Conservation (phyloP, 176 grass and related monocot species). For the Carex myosuroides region DNA sequence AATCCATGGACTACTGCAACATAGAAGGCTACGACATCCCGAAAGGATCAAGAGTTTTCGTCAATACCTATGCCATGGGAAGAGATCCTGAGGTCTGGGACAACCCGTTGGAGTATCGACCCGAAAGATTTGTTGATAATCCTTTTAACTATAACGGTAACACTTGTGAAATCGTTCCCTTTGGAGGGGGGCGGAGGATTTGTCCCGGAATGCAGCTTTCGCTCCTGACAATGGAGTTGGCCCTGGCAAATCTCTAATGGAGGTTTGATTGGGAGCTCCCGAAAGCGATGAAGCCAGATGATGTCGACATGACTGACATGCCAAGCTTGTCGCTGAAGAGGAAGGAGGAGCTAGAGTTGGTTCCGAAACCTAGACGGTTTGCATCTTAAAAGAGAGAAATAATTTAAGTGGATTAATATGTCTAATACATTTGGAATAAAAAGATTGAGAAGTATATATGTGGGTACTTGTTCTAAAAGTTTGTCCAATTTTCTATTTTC, state of each 20-base stretch:
- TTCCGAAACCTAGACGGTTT: conserved; percentile 7
- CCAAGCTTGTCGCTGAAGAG: conserved; percentile 11
- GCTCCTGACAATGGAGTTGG: conserved; percentile 3
- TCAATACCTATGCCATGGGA: conserved; percentile 37
- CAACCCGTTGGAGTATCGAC: conserved; percentile 17
- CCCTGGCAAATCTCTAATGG: conserved; percentile 12
- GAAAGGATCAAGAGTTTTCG: background rate
- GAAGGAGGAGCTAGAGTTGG: conserved; percentile 7
- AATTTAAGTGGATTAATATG: background rate
- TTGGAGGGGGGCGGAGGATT: conserved; percentile 22
- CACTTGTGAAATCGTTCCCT: conserved; percentile 16
- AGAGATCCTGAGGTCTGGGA: conserved; percentile 33
- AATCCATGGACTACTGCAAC: conserved; percentile 11
- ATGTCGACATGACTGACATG: conserved; percentile 18
- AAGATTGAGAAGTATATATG: background rate
- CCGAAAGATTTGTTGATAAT: background rate
- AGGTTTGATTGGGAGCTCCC: conserved; percentile 25
- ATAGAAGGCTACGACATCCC: conserved; percentile 36
- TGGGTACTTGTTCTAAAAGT: background rate
- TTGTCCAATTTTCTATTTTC: background rate
- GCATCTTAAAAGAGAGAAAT: background rate
- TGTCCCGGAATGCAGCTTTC: conserved; percentile 24
- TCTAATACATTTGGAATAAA: background rate
- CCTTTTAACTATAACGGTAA: background rate
- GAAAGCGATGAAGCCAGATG: conserved; percentile 14